These are phyloP conservation scores for Didymella pinodella DNA, from an alignment of 2,329 filamentous ascomycete species.

Conservation along the genomic window DNA sequence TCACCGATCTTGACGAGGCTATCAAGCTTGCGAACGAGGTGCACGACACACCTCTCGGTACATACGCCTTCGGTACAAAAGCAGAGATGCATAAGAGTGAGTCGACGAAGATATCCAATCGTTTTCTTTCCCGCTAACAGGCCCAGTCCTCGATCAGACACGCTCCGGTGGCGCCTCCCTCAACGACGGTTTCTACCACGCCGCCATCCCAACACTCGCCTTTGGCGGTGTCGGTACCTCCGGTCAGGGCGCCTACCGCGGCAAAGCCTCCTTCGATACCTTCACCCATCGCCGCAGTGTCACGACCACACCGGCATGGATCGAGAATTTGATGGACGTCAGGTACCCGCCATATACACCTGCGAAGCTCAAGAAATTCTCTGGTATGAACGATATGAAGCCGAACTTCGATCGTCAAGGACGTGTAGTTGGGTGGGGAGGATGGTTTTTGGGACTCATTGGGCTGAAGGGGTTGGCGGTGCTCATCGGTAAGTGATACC, in stretches of 20 bases:
- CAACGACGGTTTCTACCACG: slow-evolving; percentile 72
- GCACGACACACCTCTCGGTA: slow-evolving; percentile 80
- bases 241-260: slow-evolving; percentile 79
- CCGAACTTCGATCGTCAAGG: slow-evolving; percentile 70
- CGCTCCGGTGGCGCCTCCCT: slow-evolving; percentile 61
- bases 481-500: slow-evolving; percentile 44
- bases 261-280: slow-evolving; percentile 74
- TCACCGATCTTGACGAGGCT: slow-evolving; percentile 82
- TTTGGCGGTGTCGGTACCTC: slow-evolving; percentile 87
- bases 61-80: slow-evolving; percentile 86
- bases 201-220: slow-evolving; percentile 71
- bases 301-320: slow-evolving; percentile 70
- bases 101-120: too few species aligned
- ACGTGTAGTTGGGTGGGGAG: slow-evolving; percentile 42
- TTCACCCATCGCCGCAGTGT: slow-evolving; percentile 70
- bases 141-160: slow-evolving; percentile 54
- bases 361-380: slow-evolving; percentile 63
- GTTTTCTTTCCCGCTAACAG: not conserved
- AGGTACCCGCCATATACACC: slow-evolving; percentile 69
- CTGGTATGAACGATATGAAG: slow-evolving; percentile 59
- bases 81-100: slow-evolving; percentile 76
- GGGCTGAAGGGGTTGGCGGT: slow-evolving; percentile 44
- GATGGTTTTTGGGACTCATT: slow-evolving; percentile 44
- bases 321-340: slow-evolving; percentile 71
- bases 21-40: slow-evolving; percentile 82